phyloP scores from a whole-genome alignment of 331 rosid genomes.

The Rosa hybrid region DNA sequence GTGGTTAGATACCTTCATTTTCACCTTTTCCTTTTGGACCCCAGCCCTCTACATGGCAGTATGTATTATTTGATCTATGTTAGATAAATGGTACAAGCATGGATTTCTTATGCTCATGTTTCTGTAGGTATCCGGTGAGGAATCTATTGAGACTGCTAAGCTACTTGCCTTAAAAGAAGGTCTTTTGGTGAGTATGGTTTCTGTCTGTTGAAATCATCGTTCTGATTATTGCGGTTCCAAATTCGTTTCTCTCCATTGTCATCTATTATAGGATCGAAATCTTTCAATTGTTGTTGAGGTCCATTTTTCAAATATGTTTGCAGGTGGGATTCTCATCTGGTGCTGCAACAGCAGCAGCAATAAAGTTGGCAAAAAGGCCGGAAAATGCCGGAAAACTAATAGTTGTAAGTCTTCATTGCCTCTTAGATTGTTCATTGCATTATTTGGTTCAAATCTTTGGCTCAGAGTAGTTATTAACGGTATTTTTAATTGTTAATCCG shows the following conservation, averaged over 20 bases:
- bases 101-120: neutral
- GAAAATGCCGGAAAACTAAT: conserved; percentile 83
- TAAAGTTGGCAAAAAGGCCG: conserved; percentile 63
- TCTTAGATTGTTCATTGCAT: neutral
- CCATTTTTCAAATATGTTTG: conserved; percentile 15
- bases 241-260: neutral
- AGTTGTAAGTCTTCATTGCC: conserved; percentile 48
- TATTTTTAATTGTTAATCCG: neutral
- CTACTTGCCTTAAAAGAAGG: conserved; percentile 75
- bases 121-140: conserved; percentile 60
- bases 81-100: neutral
- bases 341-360: conserved; percentile 75
- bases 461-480: neutral
- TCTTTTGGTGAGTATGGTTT: conserved; percentile 51
- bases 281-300: neutral
- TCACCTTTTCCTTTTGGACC: too few species aligned
- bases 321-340: conserved; percentile 90
- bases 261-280: neutral
- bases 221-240: neutral
- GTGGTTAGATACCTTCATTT: too few species aligned
- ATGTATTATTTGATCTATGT: neutral
- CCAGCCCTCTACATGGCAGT: neutral
- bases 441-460: neutral
- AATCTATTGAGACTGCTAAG: conserved; percentile 71
- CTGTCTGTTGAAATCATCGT: neutral